Conservation (phyloP, 768 basidiomycete species). For the Polyporus arcularius region DNA sequence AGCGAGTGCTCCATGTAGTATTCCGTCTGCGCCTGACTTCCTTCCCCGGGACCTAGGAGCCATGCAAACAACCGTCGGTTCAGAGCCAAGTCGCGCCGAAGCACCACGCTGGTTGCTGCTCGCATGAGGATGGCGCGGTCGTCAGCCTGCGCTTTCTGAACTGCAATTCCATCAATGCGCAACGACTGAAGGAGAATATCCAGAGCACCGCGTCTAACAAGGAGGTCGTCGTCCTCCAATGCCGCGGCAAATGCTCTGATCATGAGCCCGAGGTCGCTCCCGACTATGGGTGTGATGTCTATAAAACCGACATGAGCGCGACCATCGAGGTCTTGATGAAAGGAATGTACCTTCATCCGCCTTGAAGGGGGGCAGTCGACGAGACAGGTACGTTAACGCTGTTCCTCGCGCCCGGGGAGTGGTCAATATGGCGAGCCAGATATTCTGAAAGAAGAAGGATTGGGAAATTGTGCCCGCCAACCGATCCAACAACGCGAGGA, state of each 20-base stretch:
- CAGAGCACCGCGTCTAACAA: slow-evolving; percentile 84
- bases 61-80: slow-evolving; percentile 93
- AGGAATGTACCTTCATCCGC: slow-evolving; percentile 63
- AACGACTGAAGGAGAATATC: slow-evolving; percentile 83
- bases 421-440: slow-evolving; percentile 93
- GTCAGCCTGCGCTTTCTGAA: slow-evolving; percentile 66
- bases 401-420: slow-evolving; percentile 83
- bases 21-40: slow-evolving; percentile 67
- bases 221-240: slow-evolving; percentile 89
- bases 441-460: slow-evolving; percentile 92
- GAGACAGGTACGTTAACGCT: slow-evolving; percentile 83
- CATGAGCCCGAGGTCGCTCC: slow-evolving; percentile 90
- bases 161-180: slow-evolving; percentile 68
- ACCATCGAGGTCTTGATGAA: background rate
- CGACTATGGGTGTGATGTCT: slow-evolving; percentile 75
- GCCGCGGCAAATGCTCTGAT: slow-evolving; percentile 89
- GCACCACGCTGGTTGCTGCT: slow-evolving; percentile 83
- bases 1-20: slow-evolving; percentile 73
- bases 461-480: slow-evolving; percentile 83
- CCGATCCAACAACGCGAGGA: slow-evolving; percentile 75
- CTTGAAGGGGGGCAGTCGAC: slow-evolving; percentile 71
- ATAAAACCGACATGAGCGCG: slow-evolving; percentile 6
- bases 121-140: slow-evolving; percentile 86
- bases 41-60: slow-evolving; percentile 85
- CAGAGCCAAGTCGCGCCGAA: slow-evolving; percentile 89